Base-by-base conservation (phyloP, 768 basidiomycete species). In the Pleurotus platypus region DNA sequence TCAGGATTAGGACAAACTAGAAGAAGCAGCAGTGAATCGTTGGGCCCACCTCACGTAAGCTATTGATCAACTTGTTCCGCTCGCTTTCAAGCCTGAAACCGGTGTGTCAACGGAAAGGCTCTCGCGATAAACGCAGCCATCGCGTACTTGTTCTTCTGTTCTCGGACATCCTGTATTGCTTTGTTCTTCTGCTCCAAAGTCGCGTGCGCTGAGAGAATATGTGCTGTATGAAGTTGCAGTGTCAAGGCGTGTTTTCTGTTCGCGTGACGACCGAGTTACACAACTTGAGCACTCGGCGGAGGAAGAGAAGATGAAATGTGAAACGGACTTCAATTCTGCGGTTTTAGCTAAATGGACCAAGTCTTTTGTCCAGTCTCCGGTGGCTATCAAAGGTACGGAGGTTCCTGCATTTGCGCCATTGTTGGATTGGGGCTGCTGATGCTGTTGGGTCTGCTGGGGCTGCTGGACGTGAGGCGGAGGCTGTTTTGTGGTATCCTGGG, bases 351-450 rank as follows among this genome's bases (percentile, higher is more conserved):
- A 79, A 53, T 92, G 89, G 30, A 93, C 87, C 43, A 93, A 79
- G 70, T 91, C 89, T 63, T 87, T 88, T 24, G 89, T 91, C 91
- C 91, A 93, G 69, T 92, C 90, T 7, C 90, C 91, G 16, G 83
- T 86, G 3, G 91, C 89, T 49, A 93, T 78, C 50, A 91, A 71
- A n/a, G 86, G 84, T 4, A 63, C 60, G 35, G 66, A 60, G 15
- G 49, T 42, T 13, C 60, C 58, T 47, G 53, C 55, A 65, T 63
- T n/a, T 71, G 57, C 2, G 64, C 59, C 45, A 61, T 51, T 49
- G 60, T 60, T 16, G 26, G 43, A 20, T 39, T 57, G 40, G 38
- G 45, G 18, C 18, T 48, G 45, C 27, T 49, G 64, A 38, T 55
- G 63, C 27, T 55, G 61, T 45, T 60, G 67, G n/a, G 63, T 61